Base-by-base conservation (phyloP, 164 flowering plant species). In the Berberis vulgaris region DNA sequence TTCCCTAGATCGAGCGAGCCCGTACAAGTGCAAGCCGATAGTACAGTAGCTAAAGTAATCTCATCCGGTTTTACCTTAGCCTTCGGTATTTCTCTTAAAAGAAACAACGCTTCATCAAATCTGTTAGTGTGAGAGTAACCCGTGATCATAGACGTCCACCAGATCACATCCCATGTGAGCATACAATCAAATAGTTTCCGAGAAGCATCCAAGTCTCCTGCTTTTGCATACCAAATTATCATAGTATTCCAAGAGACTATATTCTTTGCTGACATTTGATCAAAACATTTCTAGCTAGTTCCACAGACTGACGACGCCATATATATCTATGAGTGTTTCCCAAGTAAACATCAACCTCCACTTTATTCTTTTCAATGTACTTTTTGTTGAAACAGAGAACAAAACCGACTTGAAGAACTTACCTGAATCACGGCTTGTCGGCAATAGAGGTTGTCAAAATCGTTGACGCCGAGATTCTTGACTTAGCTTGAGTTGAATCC, bases 61-160 rank as follows among this genome's bases (percentile, higher is more conserved):
- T 79, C 74, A 74, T 89, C 91, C 0, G 91, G 87, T 64, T 72
- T 73, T 57, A 87, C 79, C 56, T 76, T 73, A 47, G 81, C 79
- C 4, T 39, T 55, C 80, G 77, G 79, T 94, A 87, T 89, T 53
- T 80, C 85, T 60, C 65, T 67, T 55, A 87, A 87, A 60, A 87
- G 75, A 58, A 49, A 68, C 71, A 87, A 67, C 2, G 94, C 89
- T 57, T 82, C 76, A 3, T 60, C 47, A 70, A 65, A 74, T 43
- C 69, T 67, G 43, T 73, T 77, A 10, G 65, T 71, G 60, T 76
- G 86, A 65, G 76, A 71, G 66, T 86, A 87, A n/a, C 84, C 89
- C 4, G 75, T 68, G 47, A 89, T 84, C 80, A 89, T 78, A 38
- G 91, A 78, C 45, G 91, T 87, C 91, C 91, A 89, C 41, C 91